These are phyloP conservation scores for Opeltia flavorubescens DNA, from an alignment of 495 filamentous ascomycete species.

Conservation along the genomic window DNA sequence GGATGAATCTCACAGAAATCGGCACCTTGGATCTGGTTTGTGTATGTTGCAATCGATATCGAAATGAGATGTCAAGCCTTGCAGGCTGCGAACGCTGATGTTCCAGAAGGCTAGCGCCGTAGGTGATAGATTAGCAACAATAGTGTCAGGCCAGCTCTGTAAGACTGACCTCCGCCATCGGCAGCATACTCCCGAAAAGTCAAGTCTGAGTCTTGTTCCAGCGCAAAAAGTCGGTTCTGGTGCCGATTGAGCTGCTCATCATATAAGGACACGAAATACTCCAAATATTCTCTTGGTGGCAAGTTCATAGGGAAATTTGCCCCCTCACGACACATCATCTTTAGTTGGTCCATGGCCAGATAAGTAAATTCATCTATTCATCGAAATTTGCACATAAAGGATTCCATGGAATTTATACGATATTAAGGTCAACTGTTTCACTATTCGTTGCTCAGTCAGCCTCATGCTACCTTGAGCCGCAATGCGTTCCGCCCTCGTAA, in stretches of 20 bases:
- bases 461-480: no score
- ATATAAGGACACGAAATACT: conserved; percentile 4
- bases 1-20: conserved; percentile 12
- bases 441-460: no score
- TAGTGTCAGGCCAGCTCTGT: background rate
- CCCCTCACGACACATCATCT: conserved; percentile 2
- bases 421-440: no score
- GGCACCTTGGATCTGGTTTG: conserved; percentile 7
- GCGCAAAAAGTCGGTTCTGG: conserved; percentile 6
- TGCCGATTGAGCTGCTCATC: conserved; percentile 7
- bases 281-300: background rate
- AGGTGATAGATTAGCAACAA: background rate
- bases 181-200: conserved; percentile 8
- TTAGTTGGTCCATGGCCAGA: conserved; percentile 1
- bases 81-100: background rate
- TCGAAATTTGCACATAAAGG: no score
- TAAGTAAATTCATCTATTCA: background rate
- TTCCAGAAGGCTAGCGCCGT: conserved; percentile 5
- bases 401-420: no score
- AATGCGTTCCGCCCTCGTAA: no score
- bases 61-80: conserved; percentile 3
- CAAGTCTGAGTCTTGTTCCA: conserved; percentile 5
- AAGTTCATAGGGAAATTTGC: conserved; percentile 6
- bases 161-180: conserved; percentile 1
- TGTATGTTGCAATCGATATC: background rate